Base-by-base conservation (phyloP, 768 basidiomycete species). In the Lyophyllum atratum region DNA sequence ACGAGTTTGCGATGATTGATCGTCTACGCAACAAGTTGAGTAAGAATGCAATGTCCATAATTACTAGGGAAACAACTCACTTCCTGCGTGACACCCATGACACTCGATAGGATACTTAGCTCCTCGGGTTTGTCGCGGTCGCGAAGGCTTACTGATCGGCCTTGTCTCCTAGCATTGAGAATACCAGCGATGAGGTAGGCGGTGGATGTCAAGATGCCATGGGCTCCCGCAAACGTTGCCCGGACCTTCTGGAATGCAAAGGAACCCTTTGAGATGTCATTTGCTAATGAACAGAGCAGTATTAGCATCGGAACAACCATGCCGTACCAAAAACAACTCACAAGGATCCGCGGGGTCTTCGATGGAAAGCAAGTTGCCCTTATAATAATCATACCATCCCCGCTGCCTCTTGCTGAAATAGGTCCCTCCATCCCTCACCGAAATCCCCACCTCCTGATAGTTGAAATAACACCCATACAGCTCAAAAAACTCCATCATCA, bases 401-500 rank as follows among this genome's bases (percentile, higher is more conserved):
- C 93, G 74, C 55, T 83, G 78, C 52, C 78, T 74, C 72, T 98
- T 98, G 71, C 76, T 83, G 66, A 87, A 98, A 74, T 98, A 98
- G 29, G 83, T 86, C 17, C 97, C 97, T 3, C 95, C 93, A 33
- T 92, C 83, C 39, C 89, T 81, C 21, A 98, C 70, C 12, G 93
- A 94, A 60, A 99, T 92, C 9, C 96, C 96, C 17, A 89, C 85
- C 66, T 92, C 86, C 52, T 89, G 84, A 63, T 93, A 97, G 70
- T 95, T 95, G 82, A 98, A 98, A 70, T 86, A 86, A 48, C 81
- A 77, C 15, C 95, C 96, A 70, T 98, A 98, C 12, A 96, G 79
- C 77, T 98, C 95, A 67, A 98, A 97, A 69, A 98, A 98, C 72
- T 99, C 97, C 79, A 98, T 84, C 44, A 97, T 81, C 53, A 99